Base-by-base conservation (phyloP, 345 rosid species). In the Eucalyptus erythrocorys region DNA sequence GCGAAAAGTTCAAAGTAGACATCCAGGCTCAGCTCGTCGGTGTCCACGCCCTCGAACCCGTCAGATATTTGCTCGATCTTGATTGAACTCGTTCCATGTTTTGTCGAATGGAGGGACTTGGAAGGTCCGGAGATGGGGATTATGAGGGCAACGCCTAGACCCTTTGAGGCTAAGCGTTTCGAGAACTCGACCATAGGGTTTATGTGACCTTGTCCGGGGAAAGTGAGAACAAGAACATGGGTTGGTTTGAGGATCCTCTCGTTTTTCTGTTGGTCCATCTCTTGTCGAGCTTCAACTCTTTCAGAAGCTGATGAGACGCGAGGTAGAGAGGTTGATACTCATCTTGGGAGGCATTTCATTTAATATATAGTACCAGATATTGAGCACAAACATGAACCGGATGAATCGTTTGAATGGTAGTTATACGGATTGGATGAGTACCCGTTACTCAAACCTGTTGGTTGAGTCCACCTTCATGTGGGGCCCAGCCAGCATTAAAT, bases 181-280 rank as follows among this genome's bases (percentile, higher is more conserved):
- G 86, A 85, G 87, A 91, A 90, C 64, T 90, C 91, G 86, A 91
- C 86, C 88, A 91, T 87, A 15, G 93, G 93, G 87, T 90, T 91
- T 26, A 91, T 79, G 82, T 91, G 93, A n/a, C 93, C 93, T 68
- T 90, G 91, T 8, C n/a, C 48, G 4, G 89, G 90, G 57, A 87
- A 81, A 2, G 93, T 88, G 34, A 91, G 22, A 11, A 89, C 89
- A 17, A 90, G 59, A 13, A 90, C 90, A 34, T 90, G 91, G 21
- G 76, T 21, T 76, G 13, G 43, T 40, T 3, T 40, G 47, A 37
- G 45, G 47, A 40, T 76, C 27, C 30, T 48, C 82, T 45, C 43
- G 37, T 53, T 55, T 51, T 59, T 22, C 47, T 76, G 47, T 1
- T 40, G 8, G 9, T 37, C 84, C 84, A 76, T 40, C 22, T 76